Conservation (phyloP, 2,329 filamentous ascomycete genomes). For the Coleophoma cylindrospora region DNA sequence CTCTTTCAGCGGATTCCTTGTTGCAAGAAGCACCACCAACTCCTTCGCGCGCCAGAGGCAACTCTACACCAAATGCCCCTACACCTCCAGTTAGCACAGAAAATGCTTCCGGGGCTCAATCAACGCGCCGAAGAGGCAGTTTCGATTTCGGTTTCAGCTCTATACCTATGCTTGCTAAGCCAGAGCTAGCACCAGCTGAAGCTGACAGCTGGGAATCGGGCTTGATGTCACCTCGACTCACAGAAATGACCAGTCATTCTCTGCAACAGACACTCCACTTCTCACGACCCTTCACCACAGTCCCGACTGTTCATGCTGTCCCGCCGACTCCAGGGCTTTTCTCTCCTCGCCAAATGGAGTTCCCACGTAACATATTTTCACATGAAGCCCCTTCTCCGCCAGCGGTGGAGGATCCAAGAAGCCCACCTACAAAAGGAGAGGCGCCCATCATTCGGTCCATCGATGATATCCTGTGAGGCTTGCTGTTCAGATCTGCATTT, state of each 20-base stretch:
- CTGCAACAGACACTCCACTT: conserved; percentile 14
- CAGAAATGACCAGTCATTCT: conserved; percentile 26
- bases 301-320: conserved; percentile 7
- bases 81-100: conserved; percentile 1
- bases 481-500: too few species aligned
- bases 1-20: conserved; percentile 50
- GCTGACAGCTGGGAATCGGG: conserved; percentile 18
- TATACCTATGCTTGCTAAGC: conserved; percentile 3
- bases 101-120: conserved; percentile 7
- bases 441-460: conserved; percentile 74
- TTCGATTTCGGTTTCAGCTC: conserved; percentile 24
- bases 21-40: conserved; percentile 33
- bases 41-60: conserved; percentile 42
- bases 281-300: conserved; percentile 9
- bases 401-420: conserved; percentile 57
- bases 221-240: conserved; percentile 24
- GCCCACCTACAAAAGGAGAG: conserved; percentile 69
- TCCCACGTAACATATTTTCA: conserved; percentile 65
- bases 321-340: conserved; percentile 32
- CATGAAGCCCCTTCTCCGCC: conserved; percentile 24
- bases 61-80: conserved; percentile 41
- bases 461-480: conserved; percentile 63
- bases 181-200: conserved; percentile 6
- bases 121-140: conserved; percentile 1
- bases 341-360: conserved; percentile 68